Evolutionary conservation across 2,329 filamentous ascomycete genomes (phyloP), one percentile per base, ranked within the genome.

Genomic region (Cylindrodendrum hubeiense): DNA sequence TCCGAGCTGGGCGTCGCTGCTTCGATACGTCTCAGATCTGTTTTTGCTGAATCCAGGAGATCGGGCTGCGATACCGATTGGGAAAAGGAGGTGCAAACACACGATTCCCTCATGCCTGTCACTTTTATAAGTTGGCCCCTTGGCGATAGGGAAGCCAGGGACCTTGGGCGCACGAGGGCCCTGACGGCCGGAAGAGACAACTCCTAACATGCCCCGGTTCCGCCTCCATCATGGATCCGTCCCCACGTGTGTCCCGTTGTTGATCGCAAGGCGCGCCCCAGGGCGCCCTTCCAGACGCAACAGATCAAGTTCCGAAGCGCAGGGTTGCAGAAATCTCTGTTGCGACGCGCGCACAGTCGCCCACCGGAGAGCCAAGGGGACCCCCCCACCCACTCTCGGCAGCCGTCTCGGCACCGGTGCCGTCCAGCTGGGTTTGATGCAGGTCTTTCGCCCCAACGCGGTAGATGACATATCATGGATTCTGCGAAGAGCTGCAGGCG

Each of bases 331-430:
- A 39, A 70, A 63, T 57, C 67, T 69, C 54, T 58, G 44, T 30
- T 30, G 28, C 28, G 28, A 30, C 39, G 58, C 37, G 24, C 33
- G 41, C 59, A 58, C 47, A 33, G 47, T 34, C 21, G n/a, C 15
- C 47, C 49, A 53, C 57, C 37, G 22, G 37, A 30, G 43, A 13
- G 33, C 15, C 3, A 39, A 46, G 26, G 7, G n/a, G 17, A 6
- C 37, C 19, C 15, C 46, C 46, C 34, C 46, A 13, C 44, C 13
- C 52, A 22, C 46, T 37, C 44, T 72, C 71, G 71, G 71, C 69
- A 72, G 37, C 67, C 67, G 46, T 51, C 51, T 69, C 69, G 69
- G 69, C 62, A 71, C 66, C 67, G 69, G 67, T 54, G 63, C 67
- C 50, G 22, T n/a, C 26, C 24, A 21, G 47, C 24, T 37, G 24